Conservation (phyloP, 176 grass and related monocot species). For the Puccinellia tenuiflora region DNA sequence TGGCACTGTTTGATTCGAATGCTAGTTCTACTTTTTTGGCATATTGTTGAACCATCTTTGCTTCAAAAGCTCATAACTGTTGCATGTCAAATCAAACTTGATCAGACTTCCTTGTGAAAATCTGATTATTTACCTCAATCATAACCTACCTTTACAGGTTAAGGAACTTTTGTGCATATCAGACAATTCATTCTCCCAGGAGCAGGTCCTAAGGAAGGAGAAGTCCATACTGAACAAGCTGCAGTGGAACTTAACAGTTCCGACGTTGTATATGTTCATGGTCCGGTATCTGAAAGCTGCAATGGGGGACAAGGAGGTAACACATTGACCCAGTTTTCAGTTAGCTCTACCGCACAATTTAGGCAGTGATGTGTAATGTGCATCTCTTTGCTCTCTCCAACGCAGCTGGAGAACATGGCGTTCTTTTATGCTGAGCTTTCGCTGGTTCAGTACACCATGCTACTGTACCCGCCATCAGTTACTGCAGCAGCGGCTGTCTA, state of each 20-base stretch:
- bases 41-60: background rate
- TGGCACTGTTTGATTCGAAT: background rate
- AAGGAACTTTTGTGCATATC: slow-evolving; percentile 50
- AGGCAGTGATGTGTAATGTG: background rate
- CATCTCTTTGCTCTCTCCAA: background rate
- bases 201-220: slow-evolving; percentile 52
- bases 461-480: slow-evolving; percentile 46
- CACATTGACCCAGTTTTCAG: background rate
- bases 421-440: slow-evolving; percentile 70
- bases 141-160: slow-evolving; percentile 23
- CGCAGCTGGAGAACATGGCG: slow-evolving; percentile 70
- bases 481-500: slow-evolving; percentile 35
- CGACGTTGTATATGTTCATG: slow-evolving; percentile 65
- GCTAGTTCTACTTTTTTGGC: slow-evolving; percentile 12
- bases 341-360: background rate
- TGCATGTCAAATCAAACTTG: background rate
- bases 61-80: background rate
- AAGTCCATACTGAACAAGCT: slow-evolving; percentile 56
- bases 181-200: slow-evolving; percentile 34
- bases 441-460: slow-evolving; percentile 52
- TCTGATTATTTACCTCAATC: background rate
- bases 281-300: slow-evolving; percentile 58
- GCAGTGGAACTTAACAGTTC: slow-evolving; percentile 74
- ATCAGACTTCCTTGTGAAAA: background rate
- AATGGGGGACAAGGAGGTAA: slow-evolving; percentile 36